phyloP scores from a whole-genome alignment of 768 basidiomycete species.

The Boletus vinaceobasis region DNA sequence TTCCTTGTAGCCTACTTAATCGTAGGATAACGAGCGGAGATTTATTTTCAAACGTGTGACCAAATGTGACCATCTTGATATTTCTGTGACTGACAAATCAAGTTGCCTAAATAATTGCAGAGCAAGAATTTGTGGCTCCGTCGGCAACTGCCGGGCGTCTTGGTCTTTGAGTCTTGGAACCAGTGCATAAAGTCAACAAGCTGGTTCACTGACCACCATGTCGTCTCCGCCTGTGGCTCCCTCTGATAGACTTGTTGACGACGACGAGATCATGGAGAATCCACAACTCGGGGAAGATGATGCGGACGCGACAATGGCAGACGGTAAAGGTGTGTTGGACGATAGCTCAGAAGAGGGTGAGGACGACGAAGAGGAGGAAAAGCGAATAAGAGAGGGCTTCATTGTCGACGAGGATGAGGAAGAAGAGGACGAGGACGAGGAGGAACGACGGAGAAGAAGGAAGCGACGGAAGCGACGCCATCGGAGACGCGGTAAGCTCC shows the following conservation, averaged over 20 bases:
- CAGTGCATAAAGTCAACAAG: constrained; percentile 3
- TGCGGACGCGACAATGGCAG: constrained; percentile 51
- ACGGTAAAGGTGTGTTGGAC: constrained; percentile 48
- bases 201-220: constrained; percentile 42
- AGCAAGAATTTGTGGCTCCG: constrained; percentile 22
- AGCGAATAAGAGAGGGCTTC: constrained; percentile 79
- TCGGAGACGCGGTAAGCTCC: constrained; percentile 45
- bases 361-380: constrained; percentile 86
- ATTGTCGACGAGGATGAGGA: constrained; percentile 94
- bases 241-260: constrained; percentile 32
- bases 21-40: no score
- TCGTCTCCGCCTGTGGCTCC: constrained; percentile 47
- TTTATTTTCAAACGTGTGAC: background rate
- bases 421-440: constrained; percentile 68
- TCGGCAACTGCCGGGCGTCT: constrained; percentile 22
- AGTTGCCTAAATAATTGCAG: no score
- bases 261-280: constrained; percentile 63
- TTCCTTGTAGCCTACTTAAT: no score
- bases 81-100: background rate
- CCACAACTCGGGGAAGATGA: constrained; percentile 50
- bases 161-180: background rate
- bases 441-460: constrained; percentile 52
- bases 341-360: constrained; percentile 90
- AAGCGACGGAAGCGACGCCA: constrained; percentile 70
- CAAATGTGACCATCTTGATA: background rate